Evolutionary conservation across 2,329 filamentous ascomycete species (phyloP), one percentile per base, ranked within the genome.

Genomic region (Penicillium occitanis): DNA sequence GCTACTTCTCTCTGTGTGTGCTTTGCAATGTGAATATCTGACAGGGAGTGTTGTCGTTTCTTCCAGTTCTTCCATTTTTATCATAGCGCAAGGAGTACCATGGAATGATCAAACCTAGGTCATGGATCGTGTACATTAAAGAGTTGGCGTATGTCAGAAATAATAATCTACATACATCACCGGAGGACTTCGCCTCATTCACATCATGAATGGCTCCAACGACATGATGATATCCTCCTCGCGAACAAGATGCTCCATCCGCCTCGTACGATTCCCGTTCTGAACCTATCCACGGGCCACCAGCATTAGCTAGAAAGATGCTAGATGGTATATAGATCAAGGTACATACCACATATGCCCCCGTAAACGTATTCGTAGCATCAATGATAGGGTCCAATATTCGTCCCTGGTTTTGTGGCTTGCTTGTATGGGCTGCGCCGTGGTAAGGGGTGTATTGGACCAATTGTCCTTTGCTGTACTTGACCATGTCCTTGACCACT

Each of bases 361-460:
- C 64, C 4, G 64, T 66, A 22, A 66, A 66, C 2, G 65, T 59
- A 53, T 66, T 66, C 13, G 65, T 63, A 46, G 61, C 63, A 60
- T 66, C 65, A 35, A 66, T 40, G 11, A 66, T 63, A 30, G 65
- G 53, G 22, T 66, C 65, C 50, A 66, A 17, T 48, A 66, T 60
- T 44, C 61, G 65, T 19, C 60, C 59, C n/a, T 46, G 42, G 48
- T 60, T 37, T 57, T 60, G 42, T 28, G 40, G 53, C 8, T 37
- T 51, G 28, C 14, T 14, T 22, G 40, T 44, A n/a, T 58, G 53
- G 28, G 61, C 46, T 46, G 25, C 60, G 17, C 46, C 55, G 25
- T 60, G 51, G 53, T 66, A 63, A 35, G 55, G 53, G 10, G 35
- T 50, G 48, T 66, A 59, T 25, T 63, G 61, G 33, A 66, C 25